These are phyloP conservation scores for Xylaria grammica DNA, from an alignment of 495 filamentous ascomycete genomes.

Conservation along the genomic window DNA sequence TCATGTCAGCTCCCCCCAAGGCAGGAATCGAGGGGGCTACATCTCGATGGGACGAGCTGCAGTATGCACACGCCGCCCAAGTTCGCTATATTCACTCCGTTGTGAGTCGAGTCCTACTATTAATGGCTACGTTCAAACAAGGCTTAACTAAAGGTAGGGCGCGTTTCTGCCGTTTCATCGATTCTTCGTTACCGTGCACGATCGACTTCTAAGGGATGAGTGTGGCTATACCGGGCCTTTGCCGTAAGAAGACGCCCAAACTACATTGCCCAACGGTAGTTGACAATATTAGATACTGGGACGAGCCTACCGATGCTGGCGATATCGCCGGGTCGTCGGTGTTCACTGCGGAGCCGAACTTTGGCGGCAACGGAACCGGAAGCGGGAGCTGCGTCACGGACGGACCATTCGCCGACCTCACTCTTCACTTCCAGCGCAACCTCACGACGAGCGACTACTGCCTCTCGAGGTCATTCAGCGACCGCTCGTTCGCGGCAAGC, in stretches of 20 bases:
- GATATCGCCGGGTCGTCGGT: conserved; percentile 38
- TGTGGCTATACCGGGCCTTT: conserved; percentile 52
- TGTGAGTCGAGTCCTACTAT: background rate
- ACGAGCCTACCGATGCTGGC: conserved; percentile 49
- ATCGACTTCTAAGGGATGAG: conserved; percentile 46
- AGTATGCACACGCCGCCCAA: conserved; percentile 42
- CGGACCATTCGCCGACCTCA: conserved; percentile 49
- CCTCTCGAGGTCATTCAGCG: conserved; percentile 40
- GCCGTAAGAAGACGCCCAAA: conserved; percentile 46
- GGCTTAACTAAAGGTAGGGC: conserved; percentile 21
- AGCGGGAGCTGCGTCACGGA: conserved; percentile 41
- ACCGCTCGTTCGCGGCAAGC: conserved; percentile 29
- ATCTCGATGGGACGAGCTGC: conserved; percentile 52
- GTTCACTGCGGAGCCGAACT: conserved; percentile 42
- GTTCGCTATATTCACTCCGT: conserved; percentile 43
- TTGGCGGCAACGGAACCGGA: conserved; percentile 50
- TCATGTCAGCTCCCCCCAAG: conserved; percentile 43
- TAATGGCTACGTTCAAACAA: background rate
- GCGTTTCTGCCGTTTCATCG: conserved; percentile 59
- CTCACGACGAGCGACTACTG: conserved; percentile 37
- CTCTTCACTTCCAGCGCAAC: conserved; percentile 43
- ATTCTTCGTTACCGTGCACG: conserved; percentile 51
- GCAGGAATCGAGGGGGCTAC: conserved; percentile 37
- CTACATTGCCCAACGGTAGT: background rate
- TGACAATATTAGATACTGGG: conserved; percentile 48